Percentiles rank a stretch among this genome's conserved stretches.
Conservation (phyloP, 768 basidiomycete species). For the Lactifluus pinguis region DNA sequence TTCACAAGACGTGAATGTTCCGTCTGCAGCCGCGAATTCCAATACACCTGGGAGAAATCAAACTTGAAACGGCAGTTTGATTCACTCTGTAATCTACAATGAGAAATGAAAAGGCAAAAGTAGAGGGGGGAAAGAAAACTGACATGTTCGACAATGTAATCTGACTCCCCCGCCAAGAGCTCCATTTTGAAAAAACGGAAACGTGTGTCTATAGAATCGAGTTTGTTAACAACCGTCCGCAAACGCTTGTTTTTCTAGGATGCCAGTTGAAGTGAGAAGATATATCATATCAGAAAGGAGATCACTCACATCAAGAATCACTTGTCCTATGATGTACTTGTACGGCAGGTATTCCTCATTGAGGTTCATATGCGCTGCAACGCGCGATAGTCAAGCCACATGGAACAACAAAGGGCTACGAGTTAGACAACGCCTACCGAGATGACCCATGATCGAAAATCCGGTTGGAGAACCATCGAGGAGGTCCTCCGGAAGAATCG, state of each 20-base stretch:
- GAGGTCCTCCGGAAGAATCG: constrained; percentile 72
- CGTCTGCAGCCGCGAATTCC: constrained; percentile 91
- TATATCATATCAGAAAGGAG: background rate
- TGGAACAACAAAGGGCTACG: background rate
- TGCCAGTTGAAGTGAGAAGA: background rate
- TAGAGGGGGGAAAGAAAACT: constrained; percentile 22
- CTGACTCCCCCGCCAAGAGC: constrained; percentile 80
- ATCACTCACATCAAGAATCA: constrained; percentile 75
- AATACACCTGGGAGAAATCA: constrained; percentile 93
- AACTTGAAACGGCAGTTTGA: constrained; percentile 82
- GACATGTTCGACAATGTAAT: constrained; percentile 84
- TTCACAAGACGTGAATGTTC: constrained; percentile 85
- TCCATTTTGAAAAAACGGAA: constrained; percentile 98
- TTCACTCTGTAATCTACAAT: constrained; percentile 50
- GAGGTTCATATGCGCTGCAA: constrained; percentile 82
- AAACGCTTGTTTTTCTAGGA: constrained; percentile 76
- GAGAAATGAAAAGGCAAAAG: background rate
- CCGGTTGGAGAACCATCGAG: constrained; percentile 75
- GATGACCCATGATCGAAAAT: constrained; percentile 84
- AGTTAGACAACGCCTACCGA: constrained; percentile 46
- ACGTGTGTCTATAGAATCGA: constrained; percentile 72
- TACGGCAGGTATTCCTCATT: constrained; percentile 86
- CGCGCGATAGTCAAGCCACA: background rate
- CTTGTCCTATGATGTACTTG: constrained; percentile 83
- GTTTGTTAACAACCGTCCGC: constrained; percentile 91